Evolutionary conservation across 1,284 basidiomycete species (phyloP), one percentile per base, ranked within the genome.

Genomic region (Earliella scabrosa): DNA sequence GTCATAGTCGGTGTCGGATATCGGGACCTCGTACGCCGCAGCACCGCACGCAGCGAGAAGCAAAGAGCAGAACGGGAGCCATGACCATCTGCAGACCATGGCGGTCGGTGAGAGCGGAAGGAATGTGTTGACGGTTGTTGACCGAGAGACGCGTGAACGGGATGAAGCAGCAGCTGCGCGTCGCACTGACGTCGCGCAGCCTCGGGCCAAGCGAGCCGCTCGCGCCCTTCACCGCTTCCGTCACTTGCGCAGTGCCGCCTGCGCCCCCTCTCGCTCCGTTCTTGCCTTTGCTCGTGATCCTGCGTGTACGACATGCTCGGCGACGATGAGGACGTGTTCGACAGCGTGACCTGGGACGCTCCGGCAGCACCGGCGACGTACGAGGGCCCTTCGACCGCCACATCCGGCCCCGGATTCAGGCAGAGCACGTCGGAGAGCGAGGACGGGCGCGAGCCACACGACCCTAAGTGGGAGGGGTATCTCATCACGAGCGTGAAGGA

Each of bases 381-480:
- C 54, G 71, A 76, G 56, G 75, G 77, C 44, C 69, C 73, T 46
- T 69, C 69, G 35, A 62, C 70, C 14, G 68, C 75, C 10, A 70
- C 80, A 4, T 71, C 79, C 20, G 85, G 88, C 16, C 90, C 88
- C 31, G 90, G 90, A 9, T 92, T 90, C 76, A 86, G 82, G 68
- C 89, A 91, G 70, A 89, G 85, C 71, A 87, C 84, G 4, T 80
- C 78, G 7, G 88, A 87, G 61, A 76, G 78, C 60, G 82, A 82
- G 56, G 85, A 87, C 53, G 81, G 79, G 18, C 74, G 74, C 23
- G 77, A 76, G 2, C 88, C 90, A 18, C 82, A 86, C 63, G 86
- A 90, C 66, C 90, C 90, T 35, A 92, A 92, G 71, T 96, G 93
- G 93, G 90, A 92, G 68, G 93, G 93, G 6, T 92, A 91, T 76